A percentile compares a stretch with the other conserved stretches of the same genome.
phyloP scores from a whole-genome alignment of 805 yeast species.

The Lachancea cidri region DNA sequence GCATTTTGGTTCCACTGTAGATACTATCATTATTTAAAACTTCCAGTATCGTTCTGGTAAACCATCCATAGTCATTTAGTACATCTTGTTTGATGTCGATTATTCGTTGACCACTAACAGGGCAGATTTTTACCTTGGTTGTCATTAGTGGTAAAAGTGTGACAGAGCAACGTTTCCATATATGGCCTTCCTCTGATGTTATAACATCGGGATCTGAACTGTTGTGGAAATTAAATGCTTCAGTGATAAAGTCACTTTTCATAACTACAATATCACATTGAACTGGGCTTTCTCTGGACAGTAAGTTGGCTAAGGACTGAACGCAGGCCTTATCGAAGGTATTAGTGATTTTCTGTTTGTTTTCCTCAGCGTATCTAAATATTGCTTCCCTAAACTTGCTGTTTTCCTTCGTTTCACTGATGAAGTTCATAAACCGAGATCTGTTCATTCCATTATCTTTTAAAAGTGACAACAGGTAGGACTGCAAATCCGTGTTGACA shows the following conservation, averaged over 20 bases:
- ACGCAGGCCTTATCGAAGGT: conserved; percentile 26
- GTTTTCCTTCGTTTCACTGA: conserved; percentile 16
- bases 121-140: conserved; percentile 33
- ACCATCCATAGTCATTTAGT: conserved; percentile 32
- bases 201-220: conserved; percentile 17
- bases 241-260: conserved; percentile 27
- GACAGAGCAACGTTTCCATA: conserved; percentile 37
- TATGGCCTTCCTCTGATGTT: conserved; percentile 22
- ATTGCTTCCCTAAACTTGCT: conserved; percentile 19
- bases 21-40: conserved; percentile 23
- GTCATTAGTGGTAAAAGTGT: conserved; percentile 36
- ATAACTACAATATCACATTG: conserved; percentile 9
- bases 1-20: conserved; percentile 26
- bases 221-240: conserved; percentile 19
- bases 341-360: conserved; percentile 17
- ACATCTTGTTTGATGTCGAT: conserved; percentile 26
- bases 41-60: conserved; percentile 27
- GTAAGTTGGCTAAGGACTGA: conserved; percentile 16
- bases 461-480: conserved; percentile 17
- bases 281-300: conserved; percentile 11
- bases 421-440: conserved; percentile 20
- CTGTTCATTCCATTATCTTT: conserved; percentile 16
- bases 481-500: conserved; percentile 15
- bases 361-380: conserved; percentile 22
- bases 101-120: conserved; percentile 31